Evolutionary conservation across 2,329 filamentous ascomycete species (phyloP), one percentile per base, ranked within the genome.

Genomic region (Colletotrichum magnum): DNA sequence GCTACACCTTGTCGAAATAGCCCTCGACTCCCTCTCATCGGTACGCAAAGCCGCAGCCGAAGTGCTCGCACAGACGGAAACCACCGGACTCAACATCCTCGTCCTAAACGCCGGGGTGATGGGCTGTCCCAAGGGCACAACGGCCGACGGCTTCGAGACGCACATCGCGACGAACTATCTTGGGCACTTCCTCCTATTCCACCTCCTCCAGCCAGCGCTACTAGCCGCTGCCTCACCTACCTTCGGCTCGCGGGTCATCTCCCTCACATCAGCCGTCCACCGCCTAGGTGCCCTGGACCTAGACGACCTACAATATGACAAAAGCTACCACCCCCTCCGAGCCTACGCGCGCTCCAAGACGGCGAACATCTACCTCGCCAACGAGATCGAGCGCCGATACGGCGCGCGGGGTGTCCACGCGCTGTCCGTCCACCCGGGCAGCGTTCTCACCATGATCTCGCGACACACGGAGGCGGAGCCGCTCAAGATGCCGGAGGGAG

Each of bases 111-210:
- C 82, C 0, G 75, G 73, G 21, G 64, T 74, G 16, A 69, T 71
- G 64, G 43, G 47, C 18, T 28, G 68, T 16, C 70, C 61, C 2
- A 56, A 64, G 12, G 18, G 47, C 10, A 48, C 15, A 13, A 72
- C 71, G 6, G 32, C 26, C 0, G 74, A 75, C 28, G 74, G 73
- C 24, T 64, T 69, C 45, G 75, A 77, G 71, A 73, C 74, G 0
- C 86, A 89, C 65, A 84, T 89, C 63, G 86, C 80, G 39, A 83
- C 80, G 5, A 88, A 89, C 72, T 82, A 89, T 72, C 76, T 90
- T 1, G 81, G 77, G 7, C 84, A 87, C 71, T 89, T 89, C 77
- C 79, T 88, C 0, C 79, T 89, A 24, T 84, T 87, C 72, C 78
- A 86, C 24, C 79, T 87, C 1, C 77, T 89, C 32, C 83, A 83